A percentile compares a stretch with the other conserved stretches of the same genome.
These are phyloP conservation scores for Pichia membranifaciens DNA, from an alignment of 805 yeast species.

Conservation along the genomic window DNA sequence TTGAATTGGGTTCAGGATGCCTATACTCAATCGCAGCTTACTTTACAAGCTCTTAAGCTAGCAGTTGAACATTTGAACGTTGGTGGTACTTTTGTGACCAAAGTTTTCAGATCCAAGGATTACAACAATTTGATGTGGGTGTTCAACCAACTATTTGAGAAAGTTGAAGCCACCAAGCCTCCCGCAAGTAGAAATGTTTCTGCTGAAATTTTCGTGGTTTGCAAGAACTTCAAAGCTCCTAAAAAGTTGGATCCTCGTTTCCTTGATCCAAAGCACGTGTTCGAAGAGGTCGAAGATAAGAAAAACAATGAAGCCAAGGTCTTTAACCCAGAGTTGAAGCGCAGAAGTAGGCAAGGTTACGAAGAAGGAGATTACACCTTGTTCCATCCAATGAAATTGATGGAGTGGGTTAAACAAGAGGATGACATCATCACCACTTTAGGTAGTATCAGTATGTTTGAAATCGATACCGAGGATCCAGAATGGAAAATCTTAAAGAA, in stretches of 20 bases:
- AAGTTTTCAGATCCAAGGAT: slow-evolving; percentile 97
- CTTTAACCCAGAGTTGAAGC: slow-evolving; percentile 88
- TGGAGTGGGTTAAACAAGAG: slow-evolving; percentile 69
- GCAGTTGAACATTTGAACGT: slow-evolving; percentile 89
- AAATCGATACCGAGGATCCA: slow-evolving; percentile 53
- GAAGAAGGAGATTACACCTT: slow-evolving; percentile 83
- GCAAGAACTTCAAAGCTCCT: slow-evolving; percentile 95
- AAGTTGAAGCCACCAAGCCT: slow-evolving; percentile 98
- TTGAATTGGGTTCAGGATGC: slow-evolving; percentile 99
- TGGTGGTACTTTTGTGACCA: slow-evolving; percentile 95
- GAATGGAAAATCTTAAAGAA: slow-evolving; percentile 70
- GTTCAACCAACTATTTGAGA: slow-evolving; percentile 89
- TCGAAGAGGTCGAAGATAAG: slow-evolving; percentile 80
- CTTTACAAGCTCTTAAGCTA: slow-evolving; percentile 84
- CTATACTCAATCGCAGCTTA: slow-evolving; percentile 93
- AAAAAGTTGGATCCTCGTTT: slow-evolving; percentile 89
- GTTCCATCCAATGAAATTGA: slow-evolving; percentile 63
- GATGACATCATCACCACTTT: slow-evolving; percentile 80
- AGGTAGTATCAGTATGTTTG: slow-evolving; percentile 66
- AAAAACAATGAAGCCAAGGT: slow-evolving; percentile 85
- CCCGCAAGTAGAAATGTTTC: slow-evolving; percentile 98
- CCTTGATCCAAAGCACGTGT: slow-evolving; percentile 86
- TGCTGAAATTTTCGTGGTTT: slow-evolving; percentile 97
- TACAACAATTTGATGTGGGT: slow-evolving; percentile 97
- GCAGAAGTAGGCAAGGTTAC: slow-evolving; percentile 91